phyloP scores from a whole-genome alignment of 768 basidiomycete genomes.

The Leccinellum rugosiceps region DNA sequence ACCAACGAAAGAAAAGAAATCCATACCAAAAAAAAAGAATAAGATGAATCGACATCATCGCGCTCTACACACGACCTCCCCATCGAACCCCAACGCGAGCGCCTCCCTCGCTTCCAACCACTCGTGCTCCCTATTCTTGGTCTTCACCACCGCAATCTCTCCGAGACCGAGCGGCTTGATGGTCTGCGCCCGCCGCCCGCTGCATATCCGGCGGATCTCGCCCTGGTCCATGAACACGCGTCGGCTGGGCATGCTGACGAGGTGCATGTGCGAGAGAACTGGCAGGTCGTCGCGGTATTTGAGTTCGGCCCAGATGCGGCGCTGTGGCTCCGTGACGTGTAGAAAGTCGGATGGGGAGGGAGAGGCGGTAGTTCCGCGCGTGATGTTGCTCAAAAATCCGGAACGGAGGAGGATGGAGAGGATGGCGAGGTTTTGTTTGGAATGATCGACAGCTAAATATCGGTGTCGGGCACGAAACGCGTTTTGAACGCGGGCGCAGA shows the following conservation, averaged over 20 bases:
- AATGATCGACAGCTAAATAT: slow-evolving; percentile 74
- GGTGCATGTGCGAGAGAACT: slow-evolving; percentile 71
- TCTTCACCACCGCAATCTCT: too few relatives aligned
- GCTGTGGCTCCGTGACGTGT: slow-evolving; percentile 55
- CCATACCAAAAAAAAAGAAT: too few relatives aligned
- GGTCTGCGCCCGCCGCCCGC: slow-evolving; percentile 76
- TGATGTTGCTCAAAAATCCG: slow-evolving; percentile 82
- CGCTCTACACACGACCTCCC: slow-evolving; percentile 84
- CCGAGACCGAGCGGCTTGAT: slow-evolving; percentile 85
- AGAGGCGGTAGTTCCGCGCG: slow-evolving; percentile 66
- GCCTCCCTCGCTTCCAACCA: too few relatives aligned
- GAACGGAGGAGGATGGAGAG: slow-evolving; percentile 88
- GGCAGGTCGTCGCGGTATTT: slow-evolving; percentile 92
- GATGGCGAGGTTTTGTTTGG: slow-evolving; percentile 87
- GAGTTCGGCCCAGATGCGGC: slow-evolving; percentile 78
- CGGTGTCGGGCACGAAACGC: slow-evolving; percentile 86
- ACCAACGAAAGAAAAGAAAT: too few relatives aligned
- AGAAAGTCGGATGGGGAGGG: slow-evolving; percentile 67
- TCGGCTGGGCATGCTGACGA: slow-evolving; percentile 83
- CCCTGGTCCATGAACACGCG: slow-evolving; percentile 62
- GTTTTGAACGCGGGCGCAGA: slow-evolving; percentile 89
- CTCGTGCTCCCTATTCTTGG: slow-evolving; percentile 66
- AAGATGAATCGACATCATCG: too few relatives aligned
- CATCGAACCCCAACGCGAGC: slow-evolving; percentile 66
- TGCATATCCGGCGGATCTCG: slow-evolving; percentile 77